A percentile compares a stretch with the other conserved stretches of the same genome.
Conservation (phyloP, 1,139 yeast genomes). For the Magnusiomyces magnusii region DNA sequence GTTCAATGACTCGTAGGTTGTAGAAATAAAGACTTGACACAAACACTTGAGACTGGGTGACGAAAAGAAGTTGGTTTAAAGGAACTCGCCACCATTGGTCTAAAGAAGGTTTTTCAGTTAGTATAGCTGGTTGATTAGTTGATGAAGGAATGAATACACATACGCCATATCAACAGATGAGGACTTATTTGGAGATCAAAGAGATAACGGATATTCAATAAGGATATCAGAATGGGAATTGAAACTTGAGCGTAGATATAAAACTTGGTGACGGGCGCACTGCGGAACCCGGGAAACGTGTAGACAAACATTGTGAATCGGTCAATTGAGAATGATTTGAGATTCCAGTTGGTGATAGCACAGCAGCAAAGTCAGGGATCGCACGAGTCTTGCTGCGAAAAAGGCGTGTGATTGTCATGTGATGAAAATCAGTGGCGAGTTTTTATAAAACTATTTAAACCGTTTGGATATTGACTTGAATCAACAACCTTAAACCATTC, state of each 20-base stretch:
- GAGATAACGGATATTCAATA: constrained; percentile 49
- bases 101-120: constrained; percentile 11
- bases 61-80: constrained; percentile 48
- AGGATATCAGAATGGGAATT: constrained; percentile 46
- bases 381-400: too few relatives aligned
- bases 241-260: constrained; percentile 40
- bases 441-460: too few relatives aligned
- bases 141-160: too few relatives aligned
- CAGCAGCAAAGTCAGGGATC: too few relatives aligned
- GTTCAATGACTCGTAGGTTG: constrained; percentile 54
- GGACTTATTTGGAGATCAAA: constrained; percentile 52
- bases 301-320: constrained; percentile 36
- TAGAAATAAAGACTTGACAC: constrained; percentile 47
- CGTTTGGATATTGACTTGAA: too few relatives aligned
- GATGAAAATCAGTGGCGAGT: too few relatives aligned
- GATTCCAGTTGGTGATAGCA: too few relatives aligned
- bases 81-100: constrained; percentile 61
- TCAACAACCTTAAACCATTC: too few relatives aligned
- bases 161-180: constrained; percentile 46
- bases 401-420: too few relatives aligned
- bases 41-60: constrained; percentile 61
- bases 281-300: constrained; percentile 49
- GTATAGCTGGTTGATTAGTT: too few relatives aligned
- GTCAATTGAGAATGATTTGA: too few relatives aligned
- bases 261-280: constrained; percentile 50